A percentile compares a stretch with the other conserved stretches of the same genome.
Evolutionary conservation across 2,329 filamentous ascomycete species (phyloP).

Genomic region (Diplodia sapinea): DNA sequence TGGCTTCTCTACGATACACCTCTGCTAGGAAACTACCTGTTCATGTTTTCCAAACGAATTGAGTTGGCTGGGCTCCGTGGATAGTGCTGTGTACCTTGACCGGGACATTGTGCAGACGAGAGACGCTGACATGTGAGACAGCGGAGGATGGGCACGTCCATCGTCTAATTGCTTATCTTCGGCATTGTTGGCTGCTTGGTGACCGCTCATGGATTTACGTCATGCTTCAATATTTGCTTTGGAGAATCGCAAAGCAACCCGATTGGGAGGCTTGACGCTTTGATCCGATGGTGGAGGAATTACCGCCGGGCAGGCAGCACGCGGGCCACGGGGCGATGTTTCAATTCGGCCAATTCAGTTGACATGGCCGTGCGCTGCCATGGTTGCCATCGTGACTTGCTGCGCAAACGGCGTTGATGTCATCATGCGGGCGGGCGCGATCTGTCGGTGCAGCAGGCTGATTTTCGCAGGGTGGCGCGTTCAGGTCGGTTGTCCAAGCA

Average conservation of each 20-base stretch:
- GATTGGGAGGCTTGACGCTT: not conserved
- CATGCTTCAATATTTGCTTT: not conserved
- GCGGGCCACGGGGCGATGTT: not conserved
- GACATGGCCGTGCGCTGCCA: not conserved
- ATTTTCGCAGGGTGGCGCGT: not conserved
- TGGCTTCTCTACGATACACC: slow-evolving; percentile 31
- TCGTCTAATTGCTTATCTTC: not conserved
- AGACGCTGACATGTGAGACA: not conserved
- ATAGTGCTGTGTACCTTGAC: slow-evolving; percentile 2
- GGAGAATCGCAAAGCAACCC: not conserved
- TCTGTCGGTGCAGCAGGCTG: not conserved
- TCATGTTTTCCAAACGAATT: slow-evolving; percentile 28
- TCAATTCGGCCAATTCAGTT: not conserved
- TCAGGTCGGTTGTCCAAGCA: not conserved
- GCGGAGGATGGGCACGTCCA: not conserved
- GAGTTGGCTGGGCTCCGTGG: slow-evolving; percentile 15
- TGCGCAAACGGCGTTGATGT: slow-evolving; percentile 7
- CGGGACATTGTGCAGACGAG: not conserved
- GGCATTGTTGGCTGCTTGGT: not conserved
- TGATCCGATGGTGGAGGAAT: not conserved
- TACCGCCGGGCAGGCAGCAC: not conserved
- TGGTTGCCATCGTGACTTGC: not conserved
- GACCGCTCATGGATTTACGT: not conserved
- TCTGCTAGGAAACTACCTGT: slow-evolving; percentile 30
- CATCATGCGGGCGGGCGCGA: slow-evolving; percentile 13